Conservation (phyloP, 257 asterid species). For the Haberlea rhodopensis region DNA sequence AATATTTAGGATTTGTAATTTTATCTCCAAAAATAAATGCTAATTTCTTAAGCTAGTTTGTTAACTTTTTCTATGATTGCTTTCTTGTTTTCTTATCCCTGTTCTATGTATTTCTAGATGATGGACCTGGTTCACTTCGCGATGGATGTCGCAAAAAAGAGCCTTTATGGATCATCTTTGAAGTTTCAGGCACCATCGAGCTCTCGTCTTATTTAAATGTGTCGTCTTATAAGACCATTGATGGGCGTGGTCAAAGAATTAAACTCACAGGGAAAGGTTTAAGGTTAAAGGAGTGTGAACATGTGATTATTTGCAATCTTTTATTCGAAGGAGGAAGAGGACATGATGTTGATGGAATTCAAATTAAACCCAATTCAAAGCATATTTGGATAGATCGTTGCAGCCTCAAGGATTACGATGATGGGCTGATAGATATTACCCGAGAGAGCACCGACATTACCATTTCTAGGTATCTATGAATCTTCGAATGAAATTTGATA, state of each 20-base stretch:
- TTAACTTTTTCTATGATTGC: too few species aligned
- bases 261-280: slow-evolving; percentile 84
- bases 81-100: background rate
- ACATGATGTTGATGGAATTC: slow-evolving; percentile 89
- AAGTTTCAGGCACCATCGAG: slow-evolving; percentile 77
- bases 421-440: slow-evolving; percentile 83
- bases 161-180: slow-evolving; percentile 83
- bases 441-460: slow-evolving; percentile 91
- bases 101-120: slow-evolving; percentile 44
- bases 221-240: slow-evolving; percentile 77
- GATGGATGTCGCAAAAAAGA: slow-evolving; percentile 73
- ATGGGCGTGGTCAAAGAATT: slow-evolving; percentile 87
- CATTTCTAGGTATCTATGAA: slow-evolving; percentile 58
- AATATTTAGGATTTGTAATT: background rate
- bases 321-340: slow-evolving; percentile 88
- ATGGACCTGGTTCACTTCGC: slow-evolving; percentile 93
- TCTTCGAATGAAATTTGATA: background rate
- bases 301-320: slow-evolving; percentile 79
- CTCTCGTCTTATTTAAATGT: slow-evolving; percentile 66
- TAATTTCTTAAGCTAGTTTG: background rate
- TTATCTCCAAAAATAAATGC: background rate
- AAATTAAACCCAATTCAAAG: slow-evolving; percentile 82
- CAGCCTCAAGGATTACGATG: slow-evolving; percentile 82
- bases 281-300: slow-evolving; percentile 77
- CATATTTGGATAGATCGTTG: slow-evolving; percentile 96